Evolutionary conservation across 2,329 filamentous ascomycete genomes (phyloP).

Genomic region (Cladophialophora yegresii): DNA sequence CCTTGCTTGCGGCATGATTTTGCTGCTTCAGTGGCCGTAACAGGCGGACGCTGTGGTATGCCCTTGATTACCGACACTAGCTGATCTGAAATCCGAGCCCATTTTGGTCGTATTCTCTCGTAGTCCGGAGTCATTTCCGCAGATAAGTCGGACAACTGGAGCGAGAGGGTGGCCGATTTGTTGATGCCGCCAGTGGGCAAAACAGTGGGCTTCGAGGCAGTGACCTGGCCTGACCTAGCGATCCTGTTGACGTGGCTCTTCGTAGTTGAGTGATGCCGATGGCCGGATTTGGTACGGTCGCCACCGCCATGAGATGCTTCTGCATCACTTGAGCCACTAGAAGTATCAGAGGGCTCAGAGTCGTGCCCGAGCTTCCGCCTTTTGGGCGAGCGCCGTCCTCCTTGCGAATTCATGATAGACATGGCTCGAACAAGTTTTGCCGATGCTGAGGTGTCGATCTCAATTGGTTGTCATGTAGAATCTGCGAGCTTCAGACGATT

Average conservation of each 20-base stretch:
- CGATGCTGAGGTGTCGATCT: neutral
- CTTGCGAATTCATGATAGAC: neutral
- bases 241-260: neutral
- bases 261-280: neutral
- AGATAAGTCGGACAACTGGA: conserved; percentile 67
- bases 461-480: neutral
- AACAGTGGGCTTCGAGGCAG: conserved; percentile 5
- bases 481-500: neutral
- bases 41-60: conserved; percentile 54
- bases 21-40: conserved; percentile 65
- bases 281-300: neutral
- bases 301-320: neutral
- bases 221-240: neutral
- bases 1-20: conserved; percentile 66
- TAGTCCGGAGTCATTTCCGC: conserved; percentile 60
- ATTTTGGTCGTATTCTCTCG: conserved; percentile 47
- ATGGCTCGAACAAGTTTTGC: neutral
- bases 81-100: conserved; percentile 56
- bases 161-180: conserved; percentile 25
- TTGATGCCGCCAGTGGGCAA: conserved; percentile 26
- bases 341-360: neutral
- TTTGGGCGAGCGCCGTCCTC: neutral
- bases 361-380: neutral
- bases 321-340: neutral
- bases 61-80: conserved; percentile 58